Base-by-base conservation (phyloP, 257 asterid genomes). In the Solanum medicagineum region DNA sequence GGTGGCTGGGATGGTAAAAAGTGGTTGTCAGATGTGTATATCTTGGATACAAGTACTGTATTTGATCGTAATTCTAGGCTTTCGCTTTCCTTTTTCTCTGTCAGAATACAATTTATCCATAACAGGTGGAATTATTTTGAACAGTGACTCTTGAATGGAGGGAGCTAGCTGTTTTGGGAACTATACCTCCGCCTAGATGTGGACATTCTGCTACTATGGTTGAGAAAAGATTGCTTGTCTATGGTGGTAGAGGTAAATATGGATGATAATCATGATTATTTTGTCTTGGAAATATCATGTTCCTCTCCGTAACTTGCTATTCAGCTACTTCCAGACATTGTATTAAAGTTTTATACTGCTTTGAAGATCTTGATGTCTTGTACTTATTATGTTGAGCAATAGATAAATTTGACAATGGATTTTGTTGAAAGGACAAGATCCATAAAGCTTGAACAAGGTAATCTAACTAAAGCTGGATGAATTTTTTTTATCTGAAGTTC, bases 1-100 rank as follows among this genome's bases (percentile, higher is more conserved):
- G 98, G 99, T 87, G 99, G 99, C 89, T 97, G 98, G 98, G 99
- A 97, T 92, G 98, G 98, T 80, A 95, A 93, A 90, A 95, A 91
- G 93, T 97, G 99, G 99, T 93, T 95, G 85, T 97, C 99, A 55
- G 99, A 97, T 84, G 97, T 97, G 83, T 94, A 88, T 87, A 88
- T 97, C 85, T 88, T 97, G 45, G 98, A 97, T 88, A 97, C 99
- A 87, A 91, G 99, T 97, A 94, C 88, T 81, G 55, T 86, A 80
- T 51, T 51, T 20, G 71, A 60, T 80, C 36, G 65, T 14, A 13
- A 88, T 62, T 14, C 29, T 83, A 47, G 26, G 55, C 6, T 16
- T 70, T 62, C 24, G 29, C 51, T 51, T 45, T 57, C 22, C 66
- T 16, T 79, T 80, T 81, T 66, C 70, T 32, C 10, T 57, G n/a